phyloP scores from a whole-genome alignment of 192 early-diverging fungal species.

The Backusella westeae region DNA sequence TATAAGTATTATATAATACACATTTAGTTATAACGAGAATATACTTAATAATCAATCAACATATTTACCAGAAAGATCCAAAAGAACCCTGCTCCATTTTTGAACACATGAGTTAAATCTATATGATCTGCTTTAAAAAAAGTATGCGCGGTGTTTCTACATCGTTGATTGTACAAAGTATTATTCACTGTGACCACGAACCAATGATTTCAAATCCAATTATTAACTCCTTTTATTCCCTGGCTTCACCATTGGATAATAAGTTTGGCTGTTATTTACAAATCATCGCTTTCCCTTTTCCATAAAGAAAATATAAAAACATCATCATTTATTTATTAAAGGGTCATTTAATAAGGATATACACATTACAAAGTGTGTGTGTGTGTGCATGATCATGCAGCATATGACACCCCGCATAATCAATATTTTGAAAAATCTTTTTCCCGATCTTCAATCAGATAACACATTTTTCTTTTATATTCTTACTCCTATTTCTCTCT shows the following conservation, averaged over 20 bases:
- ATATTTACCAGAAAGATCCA: neutral
- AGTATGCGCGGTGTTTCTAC: neutral
- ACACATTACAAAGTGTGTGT: neutral
- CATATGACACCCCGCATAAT: neutral
- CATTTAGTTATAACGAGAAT: neutral
- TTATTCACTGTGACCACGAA: neutral
- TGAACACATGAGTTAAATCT: neutral
- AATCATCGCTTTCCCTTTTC: neutral
- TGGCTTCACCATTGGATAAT: neutral
- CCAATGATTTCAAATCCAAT: neutral
- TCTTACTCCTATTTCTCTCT: neutral
- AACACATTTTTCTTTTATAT: neutral
- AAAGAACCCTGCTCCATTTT: neutral
- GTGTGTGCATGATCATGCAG: neutral
- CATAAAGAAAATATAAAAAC: neutral
- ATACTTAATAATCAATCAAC: neutral
- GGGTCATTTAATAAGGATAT: neutral
- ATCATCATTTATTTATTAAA: neutral
- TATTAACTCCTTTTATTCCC: neutral
- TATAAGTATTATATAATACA: neutral
- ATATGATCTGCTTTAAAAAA: neutral
- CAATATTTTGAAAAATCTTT: neutral
- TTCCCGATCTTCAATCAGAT: conserved; percentile 5
- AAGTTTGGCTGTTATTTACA: neutral
- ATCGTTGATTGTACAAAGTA: neutral